Evolutionary conservation across 1,139 yeast genomes (phyloP), one percentile per base, ranked within the genome.

Genomic region (Debaryomyces sp.): DNA sequence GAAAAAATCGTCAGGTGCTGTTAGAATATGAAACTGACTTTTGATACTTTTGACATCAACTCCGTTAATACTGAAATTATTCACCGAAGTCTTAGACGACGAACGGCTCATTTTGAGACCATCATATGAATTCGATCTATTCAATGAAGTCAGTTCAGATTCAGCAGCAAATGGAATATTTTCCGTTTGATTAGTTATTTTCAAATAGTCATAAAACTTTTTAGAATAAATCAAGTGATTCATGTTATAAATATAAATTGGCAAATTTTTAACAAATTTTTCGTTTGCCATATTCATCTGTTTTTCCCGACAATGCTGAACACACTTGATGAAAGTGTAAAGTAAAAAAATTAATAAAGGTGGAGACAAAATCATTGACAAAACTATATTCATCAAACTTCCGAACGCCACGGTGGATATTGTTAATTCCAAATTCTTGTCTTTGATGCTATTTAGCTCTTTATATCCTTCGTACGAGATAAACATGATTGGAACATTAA

Each of bases 351-450:
- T 73, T 45, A 76, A 54, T 21, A 76, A 57, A 0, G 80, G 80
- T 1, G 81, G 81, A 13, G 78, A 73, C 13, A 75, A 58, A 12
- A 75, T 64, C 74, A 75, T 71, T 41, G 78, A 74, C 13, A 74
- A 52, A 17, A 75, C 51, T 21, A 75, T 57, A 52, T 69, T 73
- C 46, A 73, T 50, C 77, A 79, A 75, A 48, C 69, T 67, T 13
- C 77, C 78, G 26, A 75, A 55, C 2, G 73, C 58, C 1, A 75
- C 73, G 0, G 81, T 75, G 8, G 59, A 52, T 10, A 75, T 52
- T 1, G 52, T 49, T 21, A 72, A 43, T 1, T 45, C 45, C n/a
- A 60, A 26, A 41, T 62, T 47, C 12, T 46, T 38, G 1, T 39
- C 5, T 21, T 57, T 54, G 8, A 59, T 32, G 15, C 43, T 41